phyloP scores from a whole-genome alignment of 2,329 filamentous ascomycete genomes.

The Alternaria incomplexa region DNA sequence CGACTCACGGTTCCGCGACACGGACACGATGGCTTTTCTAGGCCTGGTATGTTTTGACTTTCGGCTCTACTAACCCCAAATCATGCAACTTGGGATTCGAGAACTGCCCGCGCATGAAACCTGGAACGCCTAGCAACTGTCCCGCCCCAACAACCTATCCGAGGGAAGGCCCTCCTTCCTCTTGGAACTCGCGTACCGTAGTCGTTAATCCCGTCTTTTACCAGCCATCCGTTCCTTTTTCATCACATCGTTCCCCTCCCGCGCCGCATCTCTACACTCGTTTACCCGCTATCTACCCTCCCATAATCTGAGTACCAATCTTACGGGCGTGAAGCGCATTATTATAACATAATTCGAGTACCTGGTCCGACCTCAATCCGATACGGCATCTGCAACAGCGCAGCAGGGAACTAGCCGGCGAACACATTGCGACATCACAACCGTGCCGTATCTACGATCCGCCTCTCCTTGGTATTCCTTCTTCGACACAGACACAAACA shows the following conservation, averaged over 20 bases:
- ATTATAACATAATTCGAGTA: background rate
- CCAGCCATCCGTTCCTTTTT: conserved; percentile 19
- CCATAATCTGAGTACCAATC: background rate
- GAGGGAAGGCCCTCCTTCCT: conserved; percentile 5
- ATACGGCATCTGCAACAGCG: conserved; percentile 30
- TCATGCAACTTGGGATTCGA: conserved; percentile 20
- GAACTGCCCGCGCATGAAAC: conserved; percentile 25
- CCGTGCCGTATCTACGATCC: conserved; percentile 25
- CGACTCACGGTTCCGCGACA: conserved; percentile 5
- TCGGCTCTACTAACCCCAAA: conserved; percentile 17
- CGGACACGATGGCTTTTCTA: conserved; percentile 22
- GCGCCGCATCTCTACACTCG: conserved; percentile 3
- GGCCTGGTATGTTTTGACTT: conserved; percentile 19
- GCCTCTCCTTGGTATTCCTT: conserved; percentile 11
- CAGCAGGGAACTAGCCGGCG: conserved; percentile 28
- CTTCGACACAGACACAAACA: conserved; percentile 13
- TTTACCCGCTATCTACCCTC: background rate
- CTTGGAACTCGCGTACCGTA: conserved; percentile 4
- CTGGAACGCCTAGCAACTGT: conserved; percentile 12
- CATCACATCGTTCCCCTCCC: background rate
- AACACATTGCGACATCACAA: conserved; percentile 8
- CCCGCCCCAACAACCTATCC: conserved; percentile 21
- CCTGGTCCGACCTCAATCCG: conserved; percentile 8
- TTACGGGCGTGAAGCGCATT: background rate
- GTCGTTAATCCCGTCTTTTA: conserved; percentile 3